Base-by-base conservation (phyloP, 75 land plant species). In the Cunninghamia lanceolata region DNA sequence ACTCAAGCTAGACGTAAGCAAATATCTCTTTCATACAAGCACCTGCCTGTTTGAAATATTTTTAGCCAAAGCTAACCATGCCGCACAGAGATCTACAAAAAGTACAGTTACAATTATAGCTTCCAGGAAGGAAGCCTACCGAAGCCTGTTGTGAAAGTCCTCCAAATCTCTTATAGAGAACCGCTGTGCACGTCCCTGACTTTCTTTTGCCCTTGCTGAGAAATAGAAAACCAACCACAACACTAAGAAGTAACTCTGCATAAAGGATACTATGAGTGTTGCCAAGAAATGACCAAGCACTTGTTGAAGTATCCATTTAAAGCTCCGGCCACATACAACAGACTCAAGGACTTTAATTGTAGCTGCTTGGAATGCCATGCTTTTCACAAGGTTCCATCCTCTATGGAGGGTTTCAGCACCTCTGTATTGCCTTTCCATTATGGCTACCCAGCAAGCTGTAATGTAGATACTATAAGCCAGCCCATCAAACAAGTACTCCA, bases 371-470 rank as follows among this genome's bases (percentile, higher is more conserved):
- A 46, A 40, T 71, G 73, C 63, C 90, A 90, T 86, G 54, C 85
- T 71, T 45, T 82, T 73, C 19, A 90, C 74, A 87, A 90, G 66
- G 38, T 83, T 85, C 86, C 84, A 85, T 40, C 91, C 86, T 83
- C 90, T 80, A 15, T 78, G 71, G 19, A 90, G 43, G 25, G 85
- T 87, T 81, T 82, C 85, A 17, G 86, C 30, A 36, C 90, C 87
- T 85, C 87, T 82, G 39, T 82, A 89, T 32, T 84, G 75, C 35
- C 91, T 90, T 87, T 90, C 90, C 84, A 89, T 85, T 21, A 88
- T 90, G 32, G 90, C 83, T 54, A 89, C 90, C 87, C 91, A 90
- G 86, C 91, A 90, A 45, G 91, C 87, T 39, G 86, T 82, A 17
- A 89, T 83, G 68, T 89, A 90, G 80, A 90, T 54, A 68, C 82